A percentile compares a stretch with the other conserved stretches of the same genome.
These are phyloP conservation scores for Backusella circina DNA, from an alignment of 192 early-diverging fungal genomes.

Conservation along the genomic window DNA sequence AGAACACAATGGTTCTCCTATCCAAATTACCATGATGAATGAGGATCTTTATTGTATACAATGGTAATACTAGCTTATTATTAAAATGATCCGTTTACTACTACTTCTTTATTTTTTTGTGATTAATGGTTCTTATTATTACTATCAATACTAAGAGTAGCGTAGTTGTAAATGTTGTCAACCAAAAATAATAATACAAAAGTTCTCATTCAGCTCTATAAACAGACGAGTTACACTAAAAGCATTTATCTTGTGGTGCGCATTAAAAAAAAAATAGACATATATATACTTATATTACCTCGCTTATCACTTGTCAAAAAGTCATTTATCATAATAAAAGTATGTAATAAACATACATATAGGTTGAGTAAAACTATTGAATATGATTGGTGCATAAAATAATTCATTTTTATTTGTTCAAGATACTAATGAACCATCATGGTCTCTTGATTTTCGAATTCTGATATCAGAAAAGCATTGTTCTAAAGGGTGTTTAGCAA, in stretches of 20 bases:
- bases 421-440: background rate
- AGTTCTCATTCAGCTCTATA: no score
- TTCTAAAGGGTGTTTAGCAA: no score
- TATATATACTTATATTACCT: no score
- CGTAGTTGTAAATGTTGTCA: background rate
- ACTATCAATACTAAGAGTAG: background rate
- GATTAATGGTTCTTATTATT: no score
- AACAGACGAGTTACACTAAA: no score
- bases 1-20: background rate
- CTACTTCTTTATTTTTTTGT: background rate
- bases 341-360: background rate
- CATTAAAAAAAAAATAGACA: no score
- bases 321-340: background rate
- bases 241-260: no score
- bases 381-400: background rate
- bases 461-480: no score
- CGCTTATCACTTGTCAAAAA: background rate
- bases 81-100: background rate
- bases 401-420: background rate
- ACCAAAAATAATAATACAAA: background rate
- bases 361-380: background rate
- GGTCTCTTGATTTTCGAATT: no score
- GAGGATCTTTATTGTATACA: background rate
- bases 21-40: background rate
- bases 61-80: background rate